These are phyloP conservation scores for Aspergillus bridgeri DNA, from an alignment of 495 filamentous ascomycete genomes.

Conservation along the genomic window DNA sequence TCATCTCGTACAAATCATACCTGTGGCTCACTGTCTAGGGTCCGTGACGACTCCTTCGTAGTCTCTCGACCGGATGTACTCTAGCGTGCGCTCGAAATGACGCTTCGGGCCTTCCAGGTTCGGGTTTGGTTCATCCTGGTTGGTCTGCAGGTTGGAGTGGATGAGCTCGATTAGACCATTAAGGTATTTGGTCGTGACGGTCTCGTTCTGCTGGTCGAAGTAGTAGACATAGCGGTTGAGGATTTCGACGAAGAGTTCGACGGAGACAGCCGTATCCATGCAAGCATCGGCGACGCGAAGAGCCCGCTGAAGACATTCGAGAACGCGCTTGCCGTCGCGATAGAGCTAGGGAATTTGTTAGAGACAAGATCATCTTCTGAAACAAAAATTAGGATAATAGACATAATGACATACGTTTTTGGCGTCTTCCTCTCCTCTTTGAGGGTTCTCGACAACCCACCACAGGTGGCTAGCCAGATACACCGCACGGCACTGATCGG, in stretches of 20 bases:
- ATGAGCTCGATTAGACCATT: constrained; percentile 98
- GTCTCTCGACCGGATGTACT: constrained; percentile 85
- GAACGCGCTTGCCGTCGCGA: constrained; percentile 92
- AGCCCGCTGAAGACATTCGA: constrained; percentile 94
- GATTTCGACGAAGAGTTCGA: constrained; percentile 97
- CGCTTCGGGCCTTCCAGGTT: constrained; percentile 80
- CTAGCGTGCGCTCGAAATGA: constrained; percentile 91
- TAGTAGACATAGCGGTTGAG: constrained; percentile 98
- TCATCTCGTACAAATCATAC: constrained; percentile 15
- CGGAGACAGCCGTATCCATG: constrained; percentile 98
- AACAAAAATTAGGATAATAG: too few species aligned
- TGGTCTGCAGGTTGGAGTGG: constrained; percentile 87
- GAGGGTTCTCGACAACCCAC: constrained; percentile 91
- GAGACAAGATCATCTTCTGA: background rate
- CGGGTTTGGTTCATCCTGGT: constrained; percentile 63
- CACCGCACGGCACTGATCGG: constrained; percentile 94
- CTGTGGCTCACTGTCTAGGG: constrained; percentile 50
- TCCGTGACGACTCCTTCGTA: constrained; percentile 87
- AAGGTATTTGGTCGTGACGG: constrained; percentile 94
- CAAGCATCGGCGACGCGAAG: constrained; percentile 95
- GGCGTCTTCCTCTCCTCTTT: constrained; percentile 77
- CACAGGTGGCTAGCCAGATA: constrained; percentile 95
- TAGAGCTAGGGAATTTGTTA: constrained; percentile 62
- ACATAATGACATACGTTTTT: constrained; percentile 62
- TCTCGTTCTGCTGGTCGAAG: constrained; percentile 98